Percentiles rank a stretch among this genome's conserved stretches.
These are phyloP conservation scores for Starmerella floricola DNA, from an alignment of 805 yeast genomes.

Conservation along the genomic window DNA sequence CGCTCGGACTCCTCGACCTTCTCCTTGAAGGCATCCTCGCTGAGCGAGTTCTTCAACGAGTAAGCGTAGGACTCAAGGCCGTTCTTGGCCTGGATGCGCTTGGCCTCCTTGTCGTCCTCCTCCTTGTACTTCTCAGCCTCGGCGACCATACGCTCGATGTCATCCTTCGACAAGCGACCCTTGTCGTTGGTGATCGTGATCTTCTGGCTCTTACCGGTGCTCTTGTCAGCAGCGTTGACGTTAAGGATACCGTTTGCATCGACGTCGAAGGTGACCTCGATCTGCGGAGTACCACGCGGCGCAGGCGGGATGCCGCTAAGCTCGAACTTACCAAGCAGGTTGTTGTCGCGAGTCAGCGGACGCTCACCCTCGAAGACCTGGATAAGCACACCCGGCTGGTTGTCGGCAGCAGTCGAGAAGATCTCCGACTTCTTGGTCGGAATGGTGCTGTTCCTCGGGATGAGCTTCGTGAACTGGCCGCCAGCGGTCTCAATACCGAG, in stretches of 20 bases:
- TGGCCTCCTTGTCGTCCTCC: conserved; percentile 90
- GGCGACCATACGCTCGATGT: conserved; percentile 92
- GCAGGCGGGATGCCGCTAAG: conserved; percentile 95
- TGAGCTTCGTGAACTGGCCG: conserved; percentile 97
- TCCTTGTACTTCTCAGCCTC: conserved; percentile 97
- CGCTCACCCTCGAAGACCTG: conserved; percentile 98
- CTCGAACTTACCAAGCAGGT: conserved; percentile 93
- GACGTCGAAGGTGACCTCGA: conserved; percentile 92
- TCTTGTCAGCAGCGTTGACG: conserved; percentile 93
- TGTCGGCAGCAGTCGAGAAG: conserved; percentile 93
- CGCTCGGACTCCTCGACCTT: conserved; percentile 33
- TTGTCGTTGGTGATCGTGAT: conserved; percentile 97
- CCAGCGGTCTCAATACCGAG: conserved; percentile 98
- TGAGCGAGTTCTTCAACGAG: conserved; percentile 73
- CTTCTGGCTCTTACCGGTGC: conserved; percentile 95
- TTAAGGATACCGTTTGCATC: conserved; percentile 97
- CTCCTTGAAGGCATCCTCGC: conserved; percentile 67
- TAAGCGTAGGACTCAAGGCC: conserved; percentile 90
- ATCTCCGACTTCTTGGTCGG: conserved; percentile 97
- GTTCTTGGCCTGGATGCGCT: conserved; percentile 88
- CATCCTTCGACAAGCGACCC: conserved; percentile 96
- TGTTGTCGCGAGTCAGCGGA: conserved; percentile 90
- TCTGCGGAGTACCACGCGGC: conserved; percentile 97
- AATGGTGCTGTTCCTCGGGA: conserved; percentile 95
- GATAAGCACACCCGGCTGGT: conserved; percentile 97